phyloP scores from a whole-genome alignment of 805 yeast genomes.

The Scheffersomyces coipomensis region DNA sequence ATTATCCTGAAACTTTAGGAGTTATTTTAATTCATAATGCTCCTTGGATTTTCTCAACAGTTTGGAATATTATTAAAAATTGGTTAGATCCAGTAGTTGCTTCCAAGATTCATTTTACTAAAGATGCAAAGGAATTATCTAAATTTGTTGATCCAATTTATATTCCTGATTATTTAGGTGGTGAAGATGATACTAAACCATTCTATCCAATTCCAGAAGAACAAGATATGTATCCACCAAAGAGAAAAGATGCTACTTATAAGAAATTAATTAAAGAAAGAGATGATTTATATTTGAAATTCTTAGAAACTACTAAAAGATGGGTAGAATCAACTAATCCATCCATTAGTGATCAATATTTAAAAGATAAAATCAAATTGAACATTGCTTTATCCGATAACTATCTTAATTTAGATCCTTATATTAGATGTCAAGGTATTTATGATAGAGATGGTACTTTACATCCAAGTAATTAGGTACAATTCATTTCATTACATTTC shows the following conservation, averaged over 20 bases:
- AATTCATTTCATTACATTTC: too few species aligned
- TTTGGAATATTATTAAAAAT: constrained; percentile 88
- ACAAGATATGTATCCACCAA: constrained; percentile 20
- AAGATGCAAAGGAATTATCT: constrained; percentile 61
- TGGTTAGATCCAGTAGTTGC: constrained; percentile 98
- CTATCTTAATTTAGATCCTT: constrained; percentile 74
- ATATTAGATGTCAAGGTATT: constrained; percentile 71
- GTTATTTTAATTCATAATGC: constrained; percentile 85
- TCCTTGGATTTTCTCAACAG: constrained; percentile 94
- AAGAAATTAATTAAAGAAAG: constrained; percentile 51
- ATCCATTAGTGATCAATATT: constrained; percentile 46
- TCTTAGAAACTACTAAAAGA: constrained; percentile 62
- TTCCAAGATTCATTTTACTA: constrained; percentile 82
- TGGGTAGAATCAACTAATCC: constrained; percentile 73
- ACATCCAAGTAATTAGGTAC: constrained; percentile 17
- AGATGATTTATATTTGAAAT: constrained; percentile 47
- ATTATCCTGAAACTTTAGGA: constrained; percentile 93
- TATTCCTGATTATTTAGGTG: constrained; percentile 76
- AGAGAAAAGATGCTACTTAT: constrained; percentile 37
- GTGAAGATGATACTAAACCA: constrained; percentile 58
- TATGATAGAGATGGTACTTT: constrained; percentile 75
- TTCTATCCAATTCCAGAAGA: constrained; percentile 70
- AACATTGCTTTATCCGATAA: constrained; percentile 57
- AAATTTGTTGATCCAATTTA: constrained; percentile 57
- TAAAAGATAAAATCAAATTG: constrained; percentile 53